phyloP scores from a whole-genome alignment of 1,284 basidiomycete species.

The Heliocybe sulcata region DNA sequence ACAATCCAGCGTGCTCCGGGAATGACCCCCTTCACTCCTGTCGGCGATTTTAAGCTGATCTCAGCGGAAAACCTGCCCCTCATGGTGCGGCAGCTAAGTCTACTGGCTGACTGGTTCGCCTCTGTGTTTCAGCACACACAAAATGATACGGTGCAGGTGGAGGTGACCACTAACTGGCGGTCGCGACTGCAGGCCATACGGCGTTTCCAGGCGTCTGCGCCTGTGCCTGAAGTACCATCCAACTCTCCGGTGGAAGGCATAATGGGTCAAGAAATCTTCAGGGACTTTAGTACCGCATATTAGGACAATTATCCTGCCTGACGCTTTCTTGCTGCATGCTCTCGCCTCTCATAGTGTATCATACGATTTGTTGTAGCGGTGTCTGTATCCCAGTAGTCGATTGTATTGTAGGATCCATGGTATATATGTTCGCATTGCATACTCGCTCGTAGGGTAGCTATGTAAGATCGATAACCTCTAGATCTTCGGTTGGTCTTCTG shows the following conservation, averaged over 20 bases:
- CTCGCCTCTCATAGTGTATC: neutral
- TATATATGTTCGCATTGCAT: neutral
- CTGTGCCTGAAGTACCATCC: slow-evolving; percentile 15
- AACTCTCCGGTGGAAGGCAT: slow-evolving; percentile 22
- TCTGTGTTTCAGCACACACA: slow-evolving; percentile 76
- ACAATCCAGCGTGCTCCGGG: slow-evolving; percentile 79
- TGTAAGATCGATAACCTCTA: no score
- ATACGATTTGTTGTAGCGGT: neutral
- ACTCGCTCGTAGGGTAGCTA: neutral
- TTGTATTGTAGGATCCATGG: neutral
- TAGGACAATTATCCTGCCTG: slow-evolving; percentile 14
- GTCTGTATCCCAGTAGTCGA: neutral
- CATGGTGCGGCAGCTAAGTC: slow-evolving; percentile 79
- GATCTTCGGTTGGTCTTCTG: no score
- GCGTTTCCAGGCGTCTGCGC: slow-evolving; percentile 38
- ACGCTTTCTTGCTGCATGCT: slow-evolving; percentile 1
- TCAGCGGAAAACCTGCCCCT: slow-evolving; percentile 79
- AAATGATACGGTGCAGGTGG: slow-evolving; percentile 57
- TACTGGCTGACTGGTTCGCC: slow-evolving; percentile 85
- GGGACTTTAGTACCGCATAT: slow-evolving; percentile 32
- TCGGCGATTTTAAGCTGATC: slow-evolving; percentile 90
- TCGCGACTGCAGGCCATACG: slow-evolving; percentile 74
- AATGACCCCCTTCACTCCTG: slow-evolving; percentile 88
- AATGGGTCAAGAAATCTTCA: slow-evolving; percentile 26
- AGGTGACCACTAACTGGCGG: slow-evolving; percentile 89